Percentiles rank a stretch among this genome's conserved stretches.
phyloP scores from a whole-genome alignment of 306 rosid species.

The Prosopis cineraria region DNA sequence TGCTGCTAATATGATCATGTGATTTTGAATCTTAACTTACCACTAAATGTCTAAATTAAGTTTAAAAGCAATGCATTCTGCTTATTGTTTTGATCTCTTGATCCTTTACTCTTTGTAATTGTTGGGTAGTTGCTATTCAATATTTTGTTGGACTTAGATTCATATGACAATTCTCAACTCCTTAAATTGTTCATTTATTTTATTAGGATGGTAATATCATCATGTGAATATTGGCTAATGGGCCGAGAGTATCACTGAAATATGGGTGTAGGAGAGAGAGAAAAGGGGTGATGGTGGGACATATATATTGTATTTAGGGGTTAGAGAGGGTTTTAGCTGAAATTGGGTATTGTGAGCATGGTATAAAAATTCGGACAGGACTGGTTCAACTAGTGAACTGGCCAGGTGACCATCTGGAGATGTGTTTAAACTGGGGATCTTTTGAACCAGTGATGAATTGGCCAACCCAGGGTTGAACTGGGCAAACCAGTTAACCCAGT shows the following conservation, averaged over 20 bases:
- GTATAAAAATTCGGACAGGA: too few relatives aligned
- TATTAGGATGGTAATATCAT: constrained; percentile 1
- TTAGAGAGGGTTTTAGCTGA: neutral
- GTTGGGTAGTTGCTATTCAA: constrained; percentile 27
- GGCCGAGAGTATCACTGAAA: neutral
- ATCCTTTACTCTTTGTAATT: constrained; percentile 17
- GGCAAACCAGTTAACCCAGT: too few relatives aligned
- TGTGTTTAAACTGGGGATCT: too few relatives aligned
- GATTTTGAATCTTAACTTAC: constrained; percentile 23
- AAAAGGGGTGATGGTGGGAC: neutral
- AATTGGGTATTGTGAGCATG: neutral
- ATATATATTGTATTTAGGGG: neutral
- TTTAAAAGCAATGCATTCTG: constrained; percentile 24
- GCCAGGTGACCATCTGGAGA: too few relatives aligned
- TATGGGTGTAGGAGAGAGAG: neutral
- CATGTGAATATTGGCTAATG: neutral
- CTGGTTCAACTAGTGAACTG: too few relatives aligned
- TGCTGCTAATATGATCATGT: constrained; percentile 33
- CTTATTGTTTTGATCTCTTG: constrained; percentile 8
- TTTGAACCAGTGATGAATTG: too few relatives aligned
- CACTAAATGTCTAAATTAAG: constrained; percentile 18
- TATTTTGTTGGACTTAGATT: constrained; percentile 35
- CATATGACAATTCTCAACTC: constrained; percentile 25
- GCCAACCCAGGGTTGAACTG: too few relatives aligned
- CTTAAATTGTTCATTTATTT: constrained; percentile 23